Evolutionary conservation across 176 grass and related monocot species (phyloP).

Genomic region (Pharus latifolius): DNA sequence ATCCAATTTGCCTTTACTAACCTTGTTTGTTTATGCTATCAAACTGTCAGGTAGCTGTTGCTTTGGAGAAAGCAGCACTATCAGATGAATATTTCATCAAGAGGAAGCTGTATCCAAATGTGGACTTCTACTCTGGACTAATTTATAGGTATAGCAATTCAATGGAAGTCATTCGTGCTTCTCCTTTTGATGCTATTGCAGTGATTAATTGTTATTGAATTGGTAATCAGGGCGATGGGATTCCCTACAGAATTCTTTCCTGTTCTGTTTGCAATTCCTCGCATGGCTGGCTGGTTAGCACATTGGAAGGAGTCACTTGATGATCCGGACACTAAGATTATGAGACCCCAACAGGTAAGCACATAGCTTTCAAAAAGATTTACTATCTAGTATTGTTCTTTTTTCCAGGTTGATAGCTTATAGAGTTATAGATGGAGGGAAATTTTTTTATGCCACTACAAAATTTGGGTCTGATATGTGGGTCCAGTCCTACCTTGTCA

Average conservation of each 20-base stretch:
- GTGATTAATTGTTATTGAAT: background rate
- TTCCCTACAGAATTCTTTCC: constrained; percentile 96
- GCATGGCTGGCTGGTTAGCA: constrained; percentile 93
- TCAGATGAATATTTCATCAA: constrained; percentile 95
- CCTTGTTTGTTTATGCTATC: constrained; percentile 20
- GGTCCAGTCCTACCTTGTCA: too few species aligned
- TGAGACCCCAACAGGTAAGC: constrained; percentile 94
- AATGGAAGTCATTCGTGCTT: background rate
- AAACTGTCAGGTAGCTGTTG: constrained; percentile 84
- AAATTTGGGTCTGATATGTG: too few species aligned
- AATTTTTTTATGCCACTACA: too few species aligned
- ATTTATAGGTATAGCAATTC: constrained; percentile 74
- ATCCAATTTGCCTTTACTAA: background rate
- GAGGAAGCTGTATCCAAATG: constrained; percentile 98
- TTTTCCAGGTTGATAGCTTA: background rate
- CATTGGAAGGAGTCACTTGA: constrained; percentile 98
- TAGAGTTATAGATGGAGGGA: too few species aligned
- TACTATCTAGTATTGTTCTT: background rate
- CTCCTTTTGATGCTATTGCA: background rate
- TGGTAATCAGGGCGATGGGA: constrained; percentile 78
- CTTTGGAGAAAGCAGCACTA: constrained; percentile 89
- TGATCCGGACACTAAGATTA: constrained; percentile 95
- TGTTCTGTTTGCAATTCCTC: constrained; percentile 85
- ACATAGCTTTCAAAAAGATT: background rate
- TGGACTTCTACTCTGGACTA: constrained; percentile 96